These are phyloP conservation scores for Oryza rufipogon DNA, from an alignment of 176 grass and related monocot species.

Conservation along the genomic window DNA sequence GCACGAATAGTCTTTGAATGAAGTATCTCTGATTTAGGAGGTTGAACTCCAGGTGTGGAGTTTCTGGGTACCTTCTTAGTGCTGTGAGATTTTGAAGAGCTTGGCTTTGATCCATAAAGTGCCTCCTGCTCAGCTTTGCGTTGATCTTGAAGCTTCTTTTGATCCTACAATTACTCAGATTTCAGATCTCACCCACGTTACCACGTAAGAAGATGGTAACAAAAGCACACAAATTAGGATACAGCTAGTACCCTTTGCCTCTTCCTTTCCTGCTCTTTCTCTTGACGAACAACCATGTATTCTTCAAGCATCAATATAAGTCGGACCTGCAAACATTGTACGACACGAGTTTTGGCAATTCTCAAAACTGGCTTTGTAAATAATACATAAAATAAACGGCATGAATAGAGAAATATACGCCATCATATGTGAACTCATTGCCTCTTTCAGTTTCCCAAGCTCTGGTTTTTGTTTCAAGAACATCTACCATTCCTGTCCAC, in stretches of 20 bases:
- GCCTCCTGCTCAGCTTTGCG: slow-evolving; percentile 73
- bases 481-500: slow-evolving; percentile 63
- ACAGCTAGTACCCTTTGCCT: slow-evolving; percentile 58
- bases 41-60: slow-evolving; percentile 32
- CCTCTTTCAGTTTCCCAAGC: slow-evolving; percentile 69
- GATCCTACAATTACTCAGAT: slow-evolving; percentile 55
- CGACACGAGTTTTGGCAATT: slow-evolving; percentile 2
- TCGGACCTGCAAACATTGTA: slow-evolving; percentile 48
- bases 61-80: slow-evolving; percentile 53
- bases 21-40: slow-evolving; percentile 42
- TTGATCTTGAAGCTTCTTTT: slow-evolving; percentile 72
- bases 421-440: slow-evolving; percentile 64
- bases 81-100: slow-evolving; percentile 65
- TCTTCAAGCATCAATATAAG: slow-evolving; percentile 78
- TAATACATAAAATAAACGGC: neutral
- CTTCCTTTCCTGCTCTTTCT: slow-evolving; percentile 75
- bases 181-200: neutral
- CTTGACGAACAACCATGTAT: slow-evolving; percentile 64
- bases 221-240: neutral
- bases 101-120: slow-evolving; percentile 75
- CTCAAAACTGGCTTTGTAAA: neutral
- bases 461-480: slow-evolving; percentile 53
- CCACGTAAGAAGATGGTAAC: neutral
- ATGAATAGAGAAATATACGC: slow-evolving; percentile 44
- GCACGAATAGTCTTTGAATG: slow-evolving; percentile 47